Base-by-base conservation (phyloP, 192 early-diverging fungal genomes). In the Podila verticillata region DNA sequence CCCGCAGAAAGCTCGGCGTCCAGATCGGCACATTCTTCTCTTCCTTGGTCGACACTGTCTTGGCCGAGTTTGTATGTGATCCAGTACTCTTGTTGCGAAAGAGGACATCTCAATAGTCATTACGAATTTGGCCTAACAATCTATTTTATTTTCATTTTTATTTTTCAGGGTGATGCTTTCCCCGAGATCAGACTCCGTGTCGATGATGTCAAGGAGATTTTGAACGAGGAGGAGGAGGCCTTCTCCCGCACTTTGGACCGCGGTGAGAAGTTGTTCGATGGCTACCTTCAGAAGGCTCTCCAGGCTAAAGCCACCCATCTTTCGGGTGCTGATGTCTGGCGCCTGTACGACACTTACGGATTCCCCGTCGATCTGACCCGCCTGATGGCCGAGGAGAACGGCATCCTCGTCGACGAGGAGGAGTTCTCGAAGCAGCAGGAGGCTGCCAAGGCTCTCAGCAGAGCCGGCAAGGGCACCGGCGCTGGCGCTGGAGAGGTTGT, bases 331-430 rank as follows among this genome's bases (percentile, higher is more conserved):
- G 95, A 96, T 83, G 98, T 95, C 12, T 99, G 96, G 96, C 89
- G 95, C n/a, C 83, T 99, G 81, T 99, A 99, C 70, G 98, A 98
- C 75, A 99, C 98, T 17, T 99, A 96, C 81, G 98, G 98, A 34
- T 99, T 99, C 91, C 98, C 98, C 6, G 95, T 97, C 2, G 98
- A 99, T 82, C 88, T 99, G 58, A 99, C 98, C 13, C 93, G 95
- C 57, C 81, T 99, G 60, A 98, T 99, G 96, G 96, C 98, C n/a
- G 96, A 99, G 84, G 98, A 99, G 82, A 92, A 91, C 78, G 95
- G 93, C 12, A 83, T 98, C 58, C 65, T 66, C 19, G 92, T 99
- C 8, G 92, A 99, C 75, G 96, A 97, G 82, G 84, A 82, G 39
- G 93, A 89, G 77, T 98, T 98, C 67, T 84, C 91, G 73, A 80